Evolutionary conservation across 1,284 basidiomycete genomes (phyloP), one percentile per base, ranked within the genome.

Genomic region (Moesziomyces globuligerus): DNA sequence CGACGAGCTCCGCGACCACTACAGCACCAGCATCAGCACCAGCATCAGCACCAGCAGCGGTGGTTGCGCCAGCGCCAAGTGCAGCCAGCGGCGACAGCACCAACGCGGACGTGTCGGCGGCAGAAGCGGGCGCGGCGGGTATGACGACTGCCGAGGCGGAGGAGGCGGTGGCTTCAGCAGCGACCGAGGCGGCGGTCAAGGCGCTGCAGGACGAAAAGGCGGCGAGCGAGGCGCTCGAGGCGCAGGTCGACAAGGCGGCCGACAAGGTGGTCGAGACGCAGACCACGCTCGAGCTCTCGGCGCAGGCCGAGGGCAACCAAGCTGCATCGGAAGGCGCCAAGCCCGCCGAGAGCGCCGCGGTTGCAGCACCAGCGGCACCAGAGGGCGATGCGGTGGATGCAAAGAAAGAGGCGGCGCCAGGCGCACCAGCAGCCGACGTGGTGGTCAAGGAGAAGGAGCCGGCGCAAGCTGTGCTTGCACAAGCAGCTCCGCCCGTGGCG

Each of bases 141-240:
- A 64, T 70, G 67, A 64, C 67, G n/a, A 70, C 60, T 2, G 67
- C 58, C 21, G 67, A 70, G 48, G 67, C 67, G 3, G 67, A 70
- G 29, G 41, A 55, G 28, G 67, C 56, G 1, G 60, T 64, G 0
- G 67, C 60, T 8, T 55, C 47, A 20, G 67, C 67, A 10, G 67
- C 67, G 6, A 56, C 67, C n/a, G 60, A 64, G 44, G 67, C 67
- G 23, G 67, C 60, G 5, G 60, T 70, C 32, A 54, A 64, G 32
- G 60, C 56, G 28, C 21, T 70, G 36, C 60, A 64, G 29, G 55
- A 64, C 24, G 54, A 57, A 10, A 51, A 53, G 42, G 51, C 44
- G 11, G 52, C 51, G 15, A 46, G 46, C 28, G 38, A 46, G 55
- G 32, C 24, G 6, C 41, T 64, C 15, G 44, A 59, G 34, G 48